Percentiles rank a stretch among this genome's conserved stretches.
Conservation (phyloP, 352 stramenopile genomes). For the Pythium aristosporum region DNA sequence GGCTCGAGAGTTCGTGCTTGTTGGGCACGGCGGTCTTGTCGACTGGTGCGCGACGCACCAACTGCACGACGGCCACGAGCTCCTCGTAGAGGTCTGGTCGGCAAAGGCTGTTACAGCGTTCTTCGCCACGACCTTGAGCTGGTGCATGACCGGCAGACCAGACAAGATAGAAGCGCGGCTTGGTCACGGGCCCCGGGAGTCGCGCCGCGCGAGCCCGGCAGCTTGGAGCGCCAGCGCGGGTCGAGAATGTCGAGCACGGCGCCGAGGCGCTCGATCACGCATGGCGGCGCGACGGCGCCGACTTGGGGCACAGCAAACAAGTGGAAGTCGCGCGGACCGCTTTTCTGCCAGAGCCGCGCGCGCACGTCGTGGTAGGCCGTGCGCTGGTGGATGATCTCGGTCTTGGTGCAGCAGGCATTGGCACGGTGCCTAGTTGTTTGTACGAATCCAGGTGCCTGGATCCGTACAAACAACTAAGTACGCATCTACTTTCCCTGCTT, state of each 20-base stretch:
- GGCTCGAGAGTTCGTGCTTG: conserved; percentile 44
- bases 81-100: conserved; percentile 49
- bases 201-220: conserved; percentile 47
- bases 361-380: conserved; percentile 58
- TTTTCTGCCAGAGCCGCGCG: conserved; percentile 53
- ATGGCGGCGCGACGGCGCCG: conserved; percentile 36
- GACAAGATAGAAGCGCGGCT: conserved; percentile 52
- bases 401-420: too few relatives aligned
- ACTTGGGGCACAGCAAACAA: conserved; percentile 48
- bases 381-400: conserved; percentile 50
- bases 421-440: too few relatives aligned
- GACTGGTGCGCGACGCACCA: conserved; percentile 28
- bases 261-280: conserved; percentile 38
- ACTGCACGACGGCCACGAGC: conserved; percentile 42
- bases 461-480: too few relatives aligned
- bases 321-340: conserved; percentile 56
- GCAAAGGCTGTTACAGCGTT: conserved; percentile 47
- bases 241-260: conserved; percentile 52
- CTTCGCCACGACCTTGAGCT: conserved; percentile 61
- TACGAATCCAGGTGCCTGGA: too few relatives aligned
- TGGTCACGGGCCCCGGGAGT: conserved; percentile 42
- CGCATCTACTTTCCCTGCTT: too few relatives aligned
- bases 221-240: conserved; percentile 46
- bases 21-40: conserved; percentile 11
- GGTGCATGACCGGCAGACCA: conserved; percentile 59